Evolutionary conservation across 2,329 filamentous ascomycete species (phyloP), one percentile per base, ranked within the genome.

Genomic region (Lachnum nothofagi): DNA sequence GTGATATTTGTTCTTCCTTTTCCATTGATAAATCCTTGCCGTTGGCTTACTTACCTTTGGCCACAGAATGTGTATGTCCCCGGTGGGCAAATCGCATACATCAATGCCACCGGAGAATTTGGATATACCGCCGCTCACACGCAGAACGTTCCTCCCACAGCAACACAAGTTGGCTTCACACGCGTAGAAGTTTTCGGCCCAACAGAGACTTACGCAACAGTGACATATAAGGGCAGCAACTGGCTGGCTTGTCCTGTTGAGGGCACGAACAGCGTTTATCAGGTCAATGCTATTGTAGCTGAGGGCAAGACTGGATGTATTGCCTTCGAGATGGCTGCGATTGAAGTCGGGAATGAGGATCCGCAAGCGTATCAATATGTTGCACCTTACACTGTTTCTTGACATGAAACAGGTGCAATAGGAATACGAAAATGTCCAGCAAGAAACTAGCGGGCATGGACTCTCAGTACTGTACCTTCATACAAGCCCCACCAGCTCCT

Each of bases 41-140:
- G 2, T 6, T n/a, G 16, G 12, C 10, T 31, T n/a, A 3, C n/a
- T 31, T n/a, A 31, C 5, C n/a, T 17, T 20, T 8, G 2, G 16
- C 9, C 23, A 29, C 23, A 46, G 44, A 35, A 34, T 39, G 33
- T 33, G 9, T 40, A 31, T 10, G 42, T 35, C n/a, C 41, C 41
- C 3, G 41, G 41, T 8, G 41, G 41, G 5, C 41, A 43, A 31
- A 31, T 31, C 3, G 24, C 25, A 12, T 43, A 43, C 27, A 27
- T 43, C 14, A 20, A 9, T n/a, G 17, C 2, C 4, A 22, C 24
- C n/a, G 41, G 41, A 4, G 42, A 17, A 35, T 31, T 34, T 10
- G 27, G 42, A 3, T 44, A 35, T n/a, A 35, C 31, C 1, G 27
- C 42, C 9, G 19, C 31, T 23, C 40, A 42, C 17, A 31, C 42